Evolutionary conservation across 345 rosid genomes (phyloP), one percentile per base, ranked within the genome.

Genomic region (Arabidopsis thaliana): DNA sequence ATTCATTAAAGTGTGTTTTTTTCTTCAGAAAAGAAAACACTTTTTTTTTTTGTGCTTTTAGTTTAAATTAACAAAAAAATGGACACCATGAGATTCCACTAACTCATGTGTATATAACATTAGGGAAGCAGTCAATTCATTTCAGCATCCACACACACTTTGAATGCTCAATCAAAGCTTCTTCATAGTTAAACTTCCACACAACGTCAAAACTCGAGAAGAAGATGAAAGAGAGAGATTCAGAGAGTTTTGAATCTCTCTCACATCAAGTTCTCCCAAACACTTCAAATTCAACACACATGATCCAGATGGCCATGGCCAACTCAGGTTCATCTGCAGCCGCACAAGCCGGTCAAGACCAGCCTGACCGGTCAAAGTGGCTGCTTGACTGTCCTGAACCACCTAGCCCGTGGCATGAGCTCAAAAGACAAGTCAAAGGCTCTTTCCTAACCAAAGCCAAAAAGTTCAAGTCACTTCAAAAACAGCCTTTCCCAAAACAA

Each of bases 251-350:
- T 28, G 77, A 65, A 40, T 66, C 81, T 78, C 83, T 78, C 78
- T 68, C 81, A 62, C 62, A 63, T 60, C 65, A 65, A 73, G 93
- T 94, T 94, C 88, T 69, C 89, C 95, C 95, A 87, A 94, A 85
- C 96, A 89, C 97, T 91, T 94, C 97, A 94, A 89, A 80, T 53
- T 13, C 38, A 1, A n/a, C 72, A 58, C 77, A 59, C 14, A 63
- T 77, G 77, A 78, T 78, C 67, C 63, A 77, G 67, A 78, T 75
- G 84, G 28, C 79, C 50, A 76, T 83, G 91, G 84, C 80, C 70
- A 70, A 63, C 57, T 70, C 80, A 70, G 40, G 80, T 67, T 55
- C 74, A n/a, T 73, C 80, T 64, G 79, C 44, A 38, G 78, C 71
- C 59, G 25, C 75, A 67, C 49, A 72, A 52, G 34, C 70, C 36